Evolutionary conservation across 176 grass and related monocot species (phyloP).

Genomic region (Rhynchospora pubera): DNA sequence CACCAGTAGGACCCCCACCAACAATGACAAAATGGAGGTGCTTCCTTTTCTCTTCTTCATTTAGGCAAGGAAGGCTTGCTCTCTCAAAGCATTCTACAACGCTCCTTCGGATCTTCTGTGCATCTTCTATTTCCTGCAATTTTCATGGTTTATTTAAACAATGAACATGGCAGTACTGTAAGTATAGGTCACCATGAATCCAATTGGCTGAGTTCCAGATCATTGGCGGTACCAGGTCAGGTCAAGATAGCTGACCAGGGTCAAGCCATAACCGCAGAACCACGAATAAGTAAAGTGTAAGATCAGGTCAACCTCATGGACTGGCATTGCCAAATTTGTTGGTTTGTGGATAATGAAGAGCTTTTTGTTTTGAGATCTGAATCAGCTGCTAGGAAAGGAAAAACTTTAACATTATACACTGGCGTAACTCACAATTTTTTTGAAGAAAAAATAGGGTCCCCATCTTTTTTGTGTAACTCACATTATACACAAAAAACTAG

Average conservation of each 20-base stretch:
- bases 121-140: conserved; percentile 94
- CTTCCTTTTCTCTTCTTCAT: conserved; percentile 66
- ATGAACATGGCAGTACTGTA: conserved; percentile 9
- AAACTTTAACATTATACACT: neutral
- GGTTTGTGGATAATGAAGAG: neutral
- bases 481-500: neutral
- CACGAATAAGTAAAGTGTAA: neutral
- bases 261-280: neutral
- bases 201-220: neutral
- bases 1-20: conserved; percentile 91
- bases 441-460: too few species aligned
- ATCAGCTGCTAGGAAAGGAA: neutral
- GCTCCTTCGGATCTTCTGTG: conserved; percentile 68
- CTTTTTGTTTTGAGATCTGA: neutral
- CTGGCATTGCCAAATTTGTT: neutral
- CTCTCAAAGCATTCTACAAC: conserved; percentile 84
- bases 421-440: neutral
- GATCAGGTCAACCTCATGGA: neutral
- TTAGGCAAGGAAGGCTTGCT: conserved; percentile 58
- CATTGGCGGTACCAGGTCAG: neutral
- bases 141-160: neutral
- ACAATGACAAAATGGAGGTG: conserved; percentile 88
- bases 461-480: neutral
- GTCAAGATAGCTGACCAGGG: neutral
- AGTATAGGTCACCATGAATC: neutral